Percentiles rank a stretch among this genome's conserved stretches.
phyloP scores from a whole-genome alignment of 2,329 filamentous ascomycete genomes.

The Aureobasidium namibiae region DNA sequence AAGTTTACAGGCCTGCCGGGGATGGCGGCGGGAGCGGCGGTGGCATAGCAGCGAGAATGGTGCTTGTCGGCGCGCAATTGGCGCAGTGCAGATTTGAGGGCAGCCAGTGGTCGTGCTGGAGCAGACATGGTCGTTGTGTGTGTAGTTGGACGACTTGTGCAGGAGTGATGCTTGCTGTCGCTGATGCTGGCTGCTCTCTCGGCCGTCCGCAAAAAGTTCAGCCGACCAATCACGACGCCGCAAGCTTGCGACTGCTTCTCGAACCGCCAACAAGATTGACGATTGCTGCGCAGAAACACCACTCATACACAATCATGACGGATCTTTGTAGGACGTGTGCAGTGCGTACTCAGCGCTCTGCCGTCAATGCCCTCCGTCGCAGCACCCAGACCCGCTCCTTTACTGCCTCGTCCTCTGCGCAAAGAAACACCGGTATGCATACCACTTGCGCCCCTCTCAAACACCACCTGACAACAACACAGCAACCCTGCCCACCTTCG shows the following conservation, averaged over 20 bases:
- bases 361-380: slow-evolving; percentile 15
- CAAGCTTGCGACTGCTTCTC: neutral
- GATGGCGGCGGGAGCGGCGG: slow-evolving; percentile 36
- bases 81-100: slow-evolving; percentile 58
- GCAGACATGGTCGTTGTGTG: slow-evolving; percentile 43
- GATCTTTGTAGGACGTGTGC: slow-evolving; percentile 26
- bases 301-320: slow-evolving; percentile 16
- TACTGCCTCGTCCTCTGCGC: slow-evolving; percentile 2
- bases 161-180: slow-evolving; percentile 1
- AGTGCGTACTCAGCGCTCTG: slow-evolving; percentile 23
- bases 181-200: slow-evolving; percentile 1
- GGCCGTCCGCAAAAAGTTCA: slow-evolving; percentile 12
- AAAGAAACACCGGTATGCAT: slow-evolving; percentile 3
- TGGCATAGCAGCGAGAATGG: slow-evolving; percentile 17
- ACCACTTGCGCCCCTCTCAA: neutral
- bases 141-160: neutral
- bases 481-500: slow-evolving; percentile 35
- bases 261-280: neutral
- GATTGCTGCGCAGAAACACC: neutral
- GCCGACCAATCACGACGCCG: slow-evolving; percentile 11
- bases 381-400: slow-evolving; percentile 7
- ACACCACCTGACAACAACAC: neutral
- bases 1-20: slow-evolving; percentile 14
- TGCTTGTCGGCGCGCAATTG: slow-evolving; percentile 38
- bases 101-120: slow-evolving; percentile 58